Evolutionary conservation across 148 eudicot species (phyloP).

Genomic region (Silene conica): DNA sequence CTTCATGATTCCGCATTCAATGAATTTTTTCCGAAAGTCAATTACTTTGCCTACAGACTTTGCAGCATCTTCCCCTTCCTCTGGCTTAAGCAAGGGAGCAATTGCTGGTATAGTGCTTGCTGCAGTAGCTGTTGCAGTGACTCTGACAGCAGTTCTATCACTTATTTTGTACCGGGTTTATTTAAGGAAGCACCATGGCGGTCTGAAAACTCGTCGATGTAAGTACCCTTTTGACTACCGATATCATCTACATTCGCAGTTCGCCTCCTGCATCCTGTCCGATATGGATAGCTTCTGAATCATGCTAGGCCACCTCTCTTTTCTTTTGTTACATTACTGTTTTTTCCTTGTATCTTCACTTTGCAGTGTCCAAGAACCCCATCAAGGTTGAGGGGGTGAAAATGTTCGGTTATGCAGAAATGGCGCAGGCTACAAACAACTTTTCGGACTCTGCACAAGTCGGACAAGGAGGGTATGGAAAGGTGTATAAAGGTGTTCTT

Average conservation of each 20-base stretch:
- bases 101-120: conserved; percentile 55
- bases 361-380: conserved; percentile 42
- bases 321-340: background rate
- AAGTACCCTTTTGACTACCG: background rate
- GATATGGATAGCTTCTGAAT: too few species aligned
- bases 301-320: too few species aligned
- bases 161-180: conserved; percentile 35
- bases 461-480: conserved; percentile 90
- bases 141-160: conserved; percentile 35
- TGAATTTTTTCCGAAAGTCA: background rate
- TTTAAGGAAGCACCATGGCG: conserved; percentile 13
- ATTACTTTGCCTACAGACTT: conserved; percentile 32
- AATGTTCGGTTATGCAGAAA: conserved; percentile 47
- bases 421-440: conserved; percentile 53
- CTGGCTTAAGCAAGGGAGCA: conserved; percentile 58
- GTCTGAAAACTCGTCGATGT: conserved; percentile 22
- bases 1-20: background rate
- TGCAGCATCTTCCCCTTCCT: conserved; percentile 22
- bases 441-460: conserved; percentile 42
- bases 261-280: too few species aligned
- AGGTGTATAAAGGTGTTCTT: conserved; percentile 64
- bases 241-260: background rate
- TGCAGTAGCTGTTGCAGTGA: conserved; percentile 49
- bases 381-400: conserved; percentile 58
- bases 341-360: background rate